Evolutionary conservation across 176 grass and related monocot genomes (phyloP).

Genomic region (Bromus sterilis): DNA sequence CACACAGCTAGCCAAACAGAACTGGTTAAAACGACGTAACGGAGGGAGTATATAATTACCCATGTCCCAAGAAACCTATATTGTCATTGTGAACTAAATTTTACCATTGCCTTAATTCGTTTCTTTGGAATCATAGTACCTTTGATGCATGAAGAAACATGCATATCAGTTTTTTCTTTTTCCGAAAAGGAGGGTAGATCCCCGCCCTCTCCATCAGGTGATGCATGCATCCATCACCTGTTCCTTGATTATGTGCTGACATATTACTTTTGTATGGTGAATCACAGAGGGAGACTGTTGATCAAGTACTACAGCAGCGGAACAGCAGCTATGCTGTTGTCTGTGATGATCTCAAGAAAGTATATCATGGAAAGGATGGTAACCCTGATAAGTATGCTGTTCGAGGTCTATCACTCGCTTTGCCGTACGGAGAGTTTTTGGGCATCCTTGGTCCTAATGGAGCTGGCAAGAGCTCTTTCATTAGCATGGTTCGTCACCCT

Average conservation of each 20-base stretch:
- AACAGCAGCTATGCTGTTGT: conserved; percentile 51
- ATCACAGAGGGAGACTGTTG: conserved; percentile 65
- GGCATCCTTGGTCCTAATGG: conserved; percentile 98
- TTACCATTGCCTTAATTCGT: background rate
- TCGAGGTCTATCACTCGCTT: conserved; percentile 82
- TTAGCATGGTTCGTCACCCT: conserved; percentile 81
- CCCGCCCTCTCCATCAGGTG: too few relatives aligned
- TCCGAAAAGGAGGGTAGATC: too few relatives aligned
- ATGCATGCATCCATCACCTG: background rate
- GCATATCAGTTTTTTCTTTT: background rate
- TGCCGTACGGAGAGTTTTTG: conserved; percentile 83
- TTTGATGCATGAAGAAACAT: background rate
- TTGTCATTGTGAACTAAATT: background rate
- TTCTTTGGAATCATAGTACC: background rate
- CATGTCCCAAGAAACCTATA: background rate
- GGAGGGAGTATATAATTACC: background rate
- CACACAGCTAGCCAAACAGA: too few relatives aligned
- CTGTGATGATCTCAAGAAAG: conserved; percentile 78
- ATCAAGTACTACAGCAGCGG: conserved; percentile 42
- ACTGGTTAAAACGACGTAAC: too few relatives aligned
- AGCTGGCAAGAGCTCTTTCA: conserved; percentile 94
- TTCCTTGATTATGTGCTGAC: conserved; percentile 17
- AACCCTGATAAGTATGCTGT: conserved; percentile 89
- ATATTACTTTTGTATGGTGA: background rate
- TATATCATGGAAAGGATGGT: conserved; percentile 84